Evolutionary conservation across 495 filamentous ascomycete genomes (phyloP).

Genomic region (Penicillium riverlandense): DNA sequence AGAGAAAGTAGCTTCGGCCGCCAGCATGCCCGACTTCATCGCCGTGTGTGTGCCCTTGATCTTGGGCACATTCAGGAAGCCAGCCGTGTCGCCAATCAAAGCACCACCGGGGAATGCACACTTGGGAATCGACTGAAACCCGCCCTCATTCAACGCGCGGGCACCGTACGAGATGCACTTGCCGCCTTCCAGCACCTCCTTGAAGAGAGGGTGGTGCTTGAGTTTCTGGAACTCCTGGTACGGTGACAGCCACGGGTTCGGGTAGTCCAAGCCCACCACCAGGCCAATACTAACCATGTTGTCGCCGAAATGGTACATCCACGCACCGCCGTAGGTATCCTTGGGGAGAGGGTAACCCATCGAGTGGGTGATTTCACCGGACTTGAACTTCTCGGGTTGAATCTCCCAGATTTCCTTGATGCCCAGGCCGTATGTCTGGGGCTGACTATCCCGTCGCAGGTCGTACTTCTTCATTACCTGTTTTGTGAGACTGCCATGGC

Average conservation of each 20-base stretch:
- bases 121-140: conserved; percentile 96
- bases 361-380: conserved; percentile 80
- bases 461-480: conserved; percentile 94
- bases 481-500: conserved; percentile 93
- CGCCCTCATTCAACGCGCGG: conserved; percentile 87
- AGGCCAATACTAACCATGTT: conserved; percentile 92
- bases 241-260: conserved; percentile 92
- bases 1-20: conserved; percentile 78
- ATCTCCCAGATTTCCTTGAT: conserved; percentile 98
- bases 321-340: conserved; percentile 93
- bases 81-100: conserved; percentile 91
- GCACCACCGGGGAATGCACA: conserved; percentile 94
- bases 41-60: conserved; percentile 98
- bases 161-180: conserved; percentile 98
- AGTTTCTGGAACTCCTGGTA: conserved; percentile 98
- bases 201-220: conserved; percentile 93
- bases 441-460: conserved; percentile 78
- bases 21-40: conserved; percentile 96
- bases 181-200: conserved; percentile 74
- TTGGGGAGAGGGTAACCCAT: conserved; percentile 87
- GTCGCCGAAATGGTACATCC: conserved; percentile 98
- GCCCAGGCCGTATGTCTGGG: conserved; percentile 91
- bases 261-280: conserved; percentile 91
- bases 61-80: conserved; percentile 96
- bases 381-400: conserved; percentile 82